A percentile compares a stretch with the other conserved stretches of the same genome.
phyloP scores from a whole-genome alignment of 1,284 basidiomycete species.

The Papiliotrema fonsecae region DNA sequence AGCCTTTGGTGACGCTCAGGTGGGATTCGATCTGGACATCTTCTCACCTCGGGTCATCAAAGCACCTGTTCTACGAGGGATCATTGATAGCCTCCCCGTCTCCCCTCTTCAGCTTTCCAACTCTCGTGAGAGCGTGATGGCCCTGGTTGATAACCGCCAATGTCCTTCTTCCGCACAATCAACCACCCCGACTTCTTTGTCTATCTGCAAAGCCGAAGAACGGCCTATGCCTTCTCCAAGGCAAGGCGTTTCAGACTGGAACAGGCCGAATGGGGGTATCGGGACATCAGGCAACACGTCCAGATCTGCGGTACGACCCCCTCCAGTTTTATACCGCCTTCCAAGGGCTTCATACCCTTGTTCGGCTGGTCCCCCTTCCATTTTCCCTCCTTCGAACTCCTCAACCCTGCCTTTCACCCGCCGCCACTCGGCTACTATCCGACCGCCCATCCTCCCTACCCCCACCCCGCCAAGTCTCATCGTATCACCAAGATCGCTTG shows the following conservation, averaged over 20 bases:
- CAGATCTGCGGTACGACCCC: not conserved
- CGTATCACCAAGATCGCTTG: constrained; percentile 13
- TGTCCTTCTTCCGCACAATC: not conserved
- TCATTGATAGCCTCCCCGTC: constrained; percentile 9
- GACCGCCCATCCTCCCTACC: constrained; percentile 14
- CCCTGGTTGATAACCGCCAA: not conserved
- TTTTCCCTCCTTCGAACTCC: not conserved
- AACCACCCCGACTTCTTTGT: not conserved
- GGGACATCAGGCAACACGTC: too few relatives aligned
- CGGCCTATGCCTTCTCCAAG: not conserved
- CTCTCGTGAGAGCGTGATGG: not conserved
- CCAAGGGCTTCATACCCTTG: not conserved
- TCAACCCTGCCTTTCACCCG: constrained; percentile 1
- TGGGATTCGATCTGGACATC: constrained; percentile 11
- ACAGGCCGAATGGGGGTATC: too few relatives aligned
- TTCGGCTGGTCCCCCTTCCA: not conserved
- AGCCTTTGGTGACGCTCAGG: not conserved
- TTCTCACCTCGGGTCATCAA: constrained; percentile 15
- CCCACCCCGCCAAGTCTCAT: constrained; percentile 18
- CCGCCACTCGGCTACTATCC: constrained; percentile 11
- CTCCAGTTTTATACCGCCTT: not conserved
- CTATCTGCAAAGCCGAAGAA: not conserved
- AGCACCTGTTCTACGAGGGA: constrained; percentile 10
- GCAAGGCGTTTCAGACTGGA: not conserved
- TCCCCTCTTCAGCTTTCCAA: constrained; percentile 16